Conservation (phyloP, 2,329 filamentous ascomycete species). For the Fusarium liriodendri region DNA sequence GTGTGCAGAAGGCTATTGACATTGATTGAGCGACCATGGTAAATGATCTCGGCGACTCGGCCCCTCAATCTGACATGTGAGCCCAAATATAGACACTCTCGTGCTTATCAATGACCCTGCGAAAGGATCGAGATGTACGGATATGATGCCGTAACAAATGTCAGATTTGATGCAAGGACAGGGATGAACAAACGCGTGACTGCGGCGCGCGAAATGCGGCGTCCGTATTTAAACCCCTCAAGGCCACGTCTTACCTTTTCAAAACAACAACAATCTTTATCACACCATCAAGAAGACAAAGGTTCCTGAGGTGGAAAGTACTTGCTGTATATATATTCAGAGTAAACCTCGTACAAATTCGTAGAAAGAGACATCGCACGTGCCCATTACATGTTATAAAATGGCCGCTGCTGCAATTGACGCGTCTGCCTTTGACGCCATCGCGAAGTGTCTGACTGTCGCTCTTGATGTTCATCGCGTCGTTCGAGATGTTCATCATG, state of each 20-base stretch:
- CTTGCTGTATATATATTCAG: background rate
- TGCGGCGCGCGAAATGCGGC: background rate
- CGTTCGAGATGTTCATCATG: conserved; percentile 19
- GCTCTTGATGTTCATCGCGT: conserved; percentile 17
- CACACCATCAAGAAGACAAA: background rate
- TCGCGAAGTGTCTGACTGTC: conserved; percentile 34
- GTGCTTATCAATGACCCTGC: background rate
- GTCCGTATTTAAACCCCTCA: conserved; percentile 33
- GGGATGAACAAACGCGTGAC: background rate
- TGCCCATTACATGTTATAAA: conserved; percentile 48
- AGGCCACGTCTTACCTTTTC: conserved; percentile 14
- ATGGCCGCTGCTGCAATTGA: conserved; percentile 40
- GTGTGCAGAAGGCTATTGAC: conserved; percentile 18
- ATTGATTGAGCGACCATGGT: conserved; percentile 15
- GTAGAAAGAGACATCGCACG: conserved; percentile 25
- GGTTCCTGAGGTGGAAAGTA: background rate
- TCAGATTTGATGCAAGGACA: background rate
- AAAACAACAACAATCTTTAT: background rate
- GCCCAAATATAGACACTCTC: background rate
- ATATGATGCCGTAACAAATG: background rate
- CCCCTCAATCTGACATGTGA: background rate
- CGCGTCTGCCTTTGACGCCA: conserved; percentile 2
- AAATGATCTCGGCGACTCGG: background rate
- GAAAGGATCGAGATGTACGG: background rate
- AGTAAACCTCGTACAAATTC: background rate